Base-by-base conservation (phyloP, 129 eudicot species). In the Gnaphalium uliginosum region DNA sequence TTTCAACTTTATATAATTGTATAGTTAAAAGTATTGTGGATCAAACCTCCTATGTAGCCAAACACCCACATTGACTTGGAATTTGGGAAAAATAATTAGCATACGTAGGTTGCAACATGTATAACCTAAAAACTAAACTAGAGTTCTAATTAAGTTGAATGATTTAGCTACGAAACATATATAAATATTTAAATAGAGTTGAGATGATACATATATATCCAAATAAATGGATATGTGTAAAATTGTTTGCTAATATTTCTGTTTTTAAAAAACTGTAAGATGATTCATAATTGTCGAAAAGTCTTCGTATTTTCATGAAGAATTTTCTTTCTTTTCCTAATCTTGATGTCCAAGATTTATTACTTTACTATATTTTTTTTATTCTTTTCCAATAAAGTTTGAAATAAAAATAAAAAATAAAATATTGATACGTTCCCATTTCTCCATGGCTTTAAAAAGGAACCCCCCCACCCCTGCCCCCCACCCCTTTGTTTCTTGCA, bases 281-380 rank as follows among this genome's bases (percentile, higher is more conserved):
- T 3, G 53, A 46, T 46, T 14, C 53, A 14, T 11, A 6, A 14
- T 13, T 13, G 18, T 46, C 18, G 53, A 46, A 3, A 13, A 46
- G 53, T 14, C 53, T 13, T 46, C 53, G 0, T 46, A 41, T 46
- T 46, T 43, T 46, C n/a, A 15, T 46, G 53, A 46, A 46, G 53
- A 46, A 13, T 14, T 46, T 46, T 7, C 32, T 23, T 30, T 65
- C 13, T 15, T 66, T 66, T 66, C 29, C 53, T 33, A 21, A 21
- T 24, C 37, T 33, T 35, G 77, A 59, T 58, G 58, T 58, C 9
- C 5, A 58, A 35, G 25, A 5, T 59, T 59, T 73, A 56, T 73
- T 59, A 58, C 10, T 59, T 35, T 39, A 9, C 39, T 13, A 11
- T 11, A 8, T 11, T 11, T 7, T 1, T 43, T 43, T 46, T 14